Conservation (phyloP, 1,139 yeast genomes). For the Nakaseomyces bracarensis region DNA sequence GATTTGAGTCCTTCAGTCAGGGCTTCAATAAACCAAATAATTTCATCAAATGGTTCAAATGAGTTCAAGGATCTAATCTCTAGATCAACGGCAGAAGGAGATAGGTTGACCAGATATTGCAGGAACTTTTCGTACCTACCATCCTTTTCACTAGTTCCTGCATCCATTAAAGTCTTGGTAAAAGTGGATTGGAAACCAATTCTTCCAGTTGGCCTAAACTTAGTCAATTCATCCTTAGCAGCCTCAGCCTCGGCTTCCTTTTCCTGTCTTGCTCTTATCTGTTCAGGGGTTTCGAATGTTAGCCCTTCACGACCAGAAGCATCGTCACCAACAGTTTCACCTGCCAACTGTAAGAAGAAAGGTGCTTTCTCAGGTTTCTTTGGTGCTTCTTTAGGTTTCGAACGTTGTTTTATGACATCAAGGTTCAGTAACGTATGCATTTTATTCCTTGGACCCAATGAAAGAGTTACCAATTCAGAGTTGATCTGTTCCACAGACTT, state of each 20-base stretch:
- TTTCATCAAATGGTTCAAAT: slow-evolving; percentile 47
- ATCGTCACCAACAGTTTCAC: slow-evolving; percentile 60
- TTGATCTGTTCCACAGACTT: slow-evolving; percentile 60
- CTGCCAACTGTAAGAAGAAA: slow-evolving; percentile 60
- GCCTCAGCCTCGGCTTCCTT: slow-evolving; percentile 13
- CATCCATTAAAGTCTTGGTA: slow-evolving; percentile 50
- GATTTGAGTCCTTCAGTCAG: slow-evolving; percentile 48
- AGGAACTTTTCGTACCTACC: slow-evolving; percentile 46
- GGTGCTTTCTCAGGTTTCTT: slow-evolving; percentile 83
- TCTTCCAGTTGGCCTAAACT: slow-evolving; percentile 30
- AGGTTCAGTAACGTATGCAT: slow-evolving; percentile 71
- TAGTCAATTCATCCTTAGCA: slow-evolving; percentile 24
- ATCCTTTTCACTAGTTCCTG: slow-evolving; percentile 12
- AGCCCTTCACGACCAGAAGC: slow-evolving; percentile 55
- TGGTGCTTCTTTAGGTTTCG: slow-evolving; percentile 84
- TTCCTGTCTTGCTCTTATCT: slow-evolving; percentile 13
- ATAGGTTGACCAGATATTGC: slow-evolving; percentile 45
- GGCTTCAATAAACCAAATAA: slow-evolving; percentile 57
- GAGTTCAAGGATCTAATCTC: slow-evolving; percentile 77
- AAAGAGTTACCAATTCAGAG: slow-evolving; percentile 58
- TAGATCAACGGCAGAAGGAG: slow-evolving; percentile 76
- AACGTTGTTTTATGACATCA: slow-evolving; percentile 76
- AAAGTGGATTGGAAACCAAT: slow-evolving; percentile 63
- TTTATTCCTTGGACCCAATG: slow-evolving; percentile 68
- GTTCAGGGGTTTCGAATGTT: slow-evolving; percentile 17